These are phyloP conservation scores for Venturia nashicola DNA, from an alignment of 2,329 filamentous ascomycete genomes.

Conservation along the genomic window DNA sequence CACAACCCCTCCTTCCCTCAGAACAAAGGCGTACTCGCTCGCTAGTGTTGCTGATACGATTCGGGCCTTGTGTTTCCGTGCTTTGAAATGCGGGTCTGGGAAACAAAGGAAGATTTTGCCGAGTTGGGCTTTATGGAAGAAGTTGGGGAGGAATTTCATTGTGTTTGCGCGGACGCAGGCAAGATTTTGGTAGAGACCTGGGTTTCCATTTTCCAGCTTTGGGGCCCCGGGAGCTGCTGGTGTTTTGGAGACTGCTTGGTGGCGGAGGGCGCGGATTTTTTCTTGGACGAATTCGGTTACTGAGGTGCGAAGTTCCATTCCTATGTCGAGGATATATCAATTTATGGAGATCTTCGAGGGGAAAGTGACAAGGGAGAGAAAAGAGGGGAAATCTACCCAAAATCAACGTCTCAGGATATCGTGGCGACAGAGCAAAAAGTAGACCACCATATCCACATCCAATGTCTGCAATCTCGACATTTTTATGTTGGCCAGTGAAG, in stretches of 20 bases:
- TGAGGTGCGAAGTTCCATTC: conserved; percentile 83
- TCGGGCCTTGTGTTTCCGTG: conserved; percentile 89
- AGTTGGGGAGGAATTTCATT: conserved; percentile 99
- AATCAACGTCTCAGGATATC: conserved; percentile 70
- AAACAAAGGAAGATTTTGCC: conserved; percentile 96
- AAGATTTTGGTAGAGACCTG: conserved; percentile 66
- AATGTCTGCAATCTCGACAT: conserved; percentile 85
- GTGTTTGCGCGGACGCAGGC: conserved; percentile 84
- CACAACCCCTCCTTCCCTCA: conserved; percentile 71
- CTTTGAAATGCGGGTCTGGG: conserved; percentile 96
- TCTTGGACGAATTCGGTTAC: conserved; percentile 87
- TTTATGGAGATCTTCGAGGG: background rate
- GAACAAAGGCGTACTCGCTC: conserved; percentile 83
- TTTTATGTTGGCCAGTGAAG: conserved; percentile 30
- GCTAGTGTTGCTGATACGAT: conserved; percentile 84
- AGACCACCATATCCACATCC: conserved; percentile 93
- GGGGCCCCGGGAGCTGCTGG: too few species aligned
- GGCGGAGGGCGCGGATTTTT: conserved; percentile 68
- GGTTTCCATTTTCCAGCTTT: conserved; percentile 16
- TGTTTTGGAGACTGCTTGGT: conserved; percentile 40
- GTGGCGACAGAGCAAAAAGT: conserved; percentile 70
- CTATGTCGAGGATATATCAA: conserved; percentile 28
- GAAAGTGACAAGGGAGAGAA: background rate
- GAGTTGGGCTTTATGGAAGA: conserved; percentile 73
- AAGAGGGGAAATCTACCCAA: conserved; percentile 44